A percentile compares a stretch with the other conserved stretches of the same genome.
Conservation (phyloP, 129 eudicot genomes). For the Pseudognaphalium luteoalbum region DNA sequence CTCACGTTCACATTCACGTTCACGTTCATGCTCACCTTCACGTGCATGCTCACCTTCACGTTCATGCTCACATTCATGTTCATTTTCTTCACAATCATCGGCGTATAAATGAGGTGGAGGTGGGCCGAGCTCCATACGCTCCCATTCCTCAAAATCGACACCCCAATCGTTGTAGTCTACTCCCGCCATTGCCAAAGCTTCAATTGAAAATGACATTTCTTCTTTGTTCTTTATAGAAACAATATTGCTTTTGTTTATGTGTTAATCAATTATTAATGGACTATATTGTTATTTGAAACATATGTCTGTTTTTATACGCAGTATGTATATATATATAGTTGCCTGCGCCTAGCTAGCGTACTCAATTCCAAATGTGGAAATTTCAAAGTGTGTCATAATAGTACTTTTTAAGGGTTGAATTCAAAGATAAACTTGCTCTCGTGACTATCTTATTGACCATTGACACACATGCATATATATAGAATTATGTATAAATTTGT, state of each 20-base stretch:
- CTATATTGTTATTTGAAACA: too few species aligned
- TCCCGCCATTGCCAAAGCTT: conserved; percentile 46
- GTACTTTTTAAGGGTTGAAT: conserved; percentile 24
- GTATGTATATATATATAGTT: background rate
- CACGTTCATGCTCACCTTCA: background rate
- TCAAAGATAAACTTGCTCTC: conserved; percentile 16
- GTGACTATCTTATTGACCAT: conserved; percentile 31
- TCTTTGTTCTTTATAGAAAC: background rate
- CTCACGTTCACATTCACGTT: too few species aligned
- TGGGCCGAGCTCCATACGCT: conserved; percentile 17
- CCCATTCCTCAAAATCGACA: conserved; percentile 33
- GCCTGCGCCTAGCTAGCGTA: too few species aligned
- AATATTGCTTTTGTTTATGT: background rate
- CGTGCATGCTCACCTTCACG: background rate
- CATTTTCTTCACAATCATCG: conserved; percentile 22
- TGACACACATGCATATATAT: background rate
- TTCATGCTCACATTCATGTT: background rate
- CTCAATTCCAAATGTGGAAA: background rate
- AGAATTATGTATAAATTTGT: background rate
- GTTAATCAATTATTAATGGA: too few species aligned
- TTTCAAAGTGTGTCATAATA: background rate
- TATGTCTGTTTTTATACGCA: too few species aligned
- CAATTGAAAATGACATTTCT: conserved; percentile 36
- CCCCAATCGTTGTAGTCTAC: conserved; percentile 28
- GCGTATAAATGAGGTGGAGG: conserved; percentile 33